These are phyloP conservation scores for Arabidopsis lyrata DNA, from an alignment of 441 rosid genomes.

Conservation along the genomic window DNA sequence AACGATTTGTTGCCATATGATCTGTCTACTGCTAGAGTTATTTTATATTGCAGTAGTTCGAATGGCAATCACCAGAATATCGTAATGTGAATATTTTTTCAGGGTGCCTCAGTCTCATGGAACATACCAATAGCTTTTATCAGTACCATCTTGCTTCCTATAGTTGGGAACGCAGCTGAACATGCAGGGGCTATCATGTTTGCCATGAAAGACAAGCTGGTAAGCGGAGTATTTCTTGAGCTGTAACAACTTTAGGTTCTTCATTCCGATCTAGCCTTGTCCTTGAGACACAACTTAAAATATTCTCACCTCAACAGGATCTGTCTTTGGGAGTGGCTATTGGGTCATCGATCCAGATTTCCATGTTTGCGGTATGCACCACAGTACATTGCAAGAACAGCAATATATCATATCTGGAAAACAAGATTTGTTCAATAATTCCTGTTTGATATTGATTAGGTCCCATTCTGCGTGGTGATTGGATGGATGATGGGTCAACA, in stretches of 20 bases:
- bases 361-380: constrained; percentile 84
- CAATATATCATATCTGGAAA: constrained; percentile 28
- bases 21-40: constrained; percentile 12
- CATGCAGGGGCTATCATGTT: constrained; percentile 95
- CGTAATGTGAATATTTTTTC: constrained; percentile 9
- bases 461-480: constrained; percentile 92
- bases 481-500: constrained; percentile 92
- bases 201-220: constrained; percentile 97
- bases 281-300: constrained; percentile 18
- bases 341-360: constrained; percentile 92
- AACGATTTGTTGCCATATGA: constrained; percentile 7
- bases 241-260: constrained; percentile 6
- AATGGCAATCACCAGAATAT: background rate
- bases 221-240: constrained; percentile 46
- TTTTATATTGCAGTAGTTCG: background rate
- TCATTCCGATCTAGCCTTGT: background rate
- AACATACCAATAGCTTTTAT: constrained; percentile 81
- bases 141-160: constrained; percentile 85
- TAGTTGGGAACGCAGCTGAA: constrained; percentile 96
- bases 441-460: constrained; percentile 48
- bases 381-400: constrained; percentile 11
- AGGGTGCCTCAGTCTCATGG: constrained; percentile 87
- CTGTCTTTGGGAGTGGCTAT: constrained; percentile 93
- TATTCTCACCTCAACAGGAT: constrained; percentile 60
- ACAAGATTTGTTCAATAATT: constrained; percentile 7